Evolutionary conservation across 768 basidiomycete species (phyloP).

Genomic region (Tylopilus sp.): DNA sequence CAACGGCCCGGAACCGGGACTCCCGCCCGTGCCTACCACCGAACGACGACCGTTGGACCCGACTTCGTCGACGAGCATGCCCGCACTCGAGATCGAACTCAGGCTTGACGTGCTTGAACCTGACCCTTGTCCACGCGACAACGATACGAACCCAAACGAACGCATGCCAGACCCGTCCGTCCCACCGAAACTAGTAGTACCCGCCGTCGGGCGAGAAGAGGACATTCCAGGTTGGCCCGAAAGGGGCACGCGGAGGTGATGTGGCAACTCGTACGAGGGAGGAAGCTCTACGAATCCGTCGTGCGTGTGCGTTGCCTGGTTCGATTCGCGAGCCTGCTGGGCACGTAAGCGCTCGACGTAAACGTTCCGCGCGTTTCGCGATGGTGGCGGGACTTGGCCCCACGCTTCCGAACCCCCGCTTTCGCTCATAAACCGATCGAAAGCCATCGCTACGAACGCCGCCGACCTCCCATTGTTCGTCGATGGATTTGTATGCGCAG

Average conservation of each 20-base stretch:
- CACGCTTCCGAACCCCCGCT: slow-evolving; percentile 1
- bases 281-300: slow-evolving; percentile 1
- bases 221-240: slow-evolving; percentile 6
- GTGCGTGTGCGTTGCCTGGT: not conserved
- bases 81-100: slow-evolving; percentile 10
- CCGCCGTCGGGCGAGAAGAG: slow-evolving; percentile 2
- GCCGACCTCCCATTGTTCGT: slow-evolving; percentile 13
- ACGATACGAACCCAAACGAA: slow-evolving; percentile 12
- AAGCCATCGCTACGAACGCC: slow-evolving; percentile 17
- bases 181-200: not conserved
- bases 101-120: slow-evolving; percentile 16
- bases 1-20: not conserved
- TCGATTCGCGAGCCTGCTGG: slow-evolving; percentile 9
- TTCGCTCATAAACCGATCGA: slow-evolving; percentile 21
- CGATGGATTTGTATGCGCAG: slow-evolving; percentile 4
- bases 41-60: slow-evolving; percentile 3
- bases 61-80: slow-evolving; percentile 13
- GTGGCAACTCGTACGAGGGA: not conserved
- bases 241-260: slow-evolving; percentile 9
- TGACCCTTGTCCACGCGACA: slow-evolving; percentile 16
- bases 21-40: not conserved
- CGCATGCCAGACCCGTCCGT: slow-evolving; percentile 13
- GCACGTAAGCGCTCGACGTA: slow-evolving; percentile 16
- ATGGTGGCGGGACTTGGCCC: not conserved
- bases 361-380: slow-evolving; percentile 4